phyloP scores from a whole-genome alignment of 2,329 filamentous ascomycete genomes.

The Venturia carpophila region DNA sequence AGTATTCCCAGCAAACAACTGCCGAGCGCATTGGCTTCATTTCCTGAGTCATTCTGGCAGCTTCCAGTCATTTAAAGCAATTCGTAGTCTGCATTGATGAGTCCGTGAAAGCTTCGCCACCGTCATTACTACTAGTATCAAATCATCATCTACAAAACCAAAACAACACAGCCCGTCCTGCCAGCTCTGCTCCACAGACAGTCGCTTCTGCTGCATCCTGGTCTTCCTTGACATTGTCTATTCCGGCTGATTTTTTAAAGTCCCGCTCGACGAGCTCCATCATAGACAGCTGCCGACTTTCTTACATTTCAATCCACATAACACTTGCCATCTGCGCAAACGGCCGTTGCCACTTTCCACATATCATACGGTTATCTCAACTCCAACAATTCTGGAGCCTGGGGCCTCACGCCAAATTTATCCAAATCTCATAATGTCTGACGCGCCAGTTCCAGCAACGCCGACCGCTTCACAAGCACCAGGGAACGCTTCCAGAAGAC shows the following conservation, averaged over 20 bases:
- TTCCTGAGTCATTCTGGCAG: conserved; percentile 2
- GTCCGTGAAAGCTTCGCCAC: conserved; percentile 7
- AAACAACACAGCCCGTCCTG: conserved; percentile 11
- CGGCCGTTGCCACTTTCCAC: not conserved
- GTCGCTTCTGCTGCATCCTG: not conserved
- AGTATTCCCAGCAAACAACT: not conserved
- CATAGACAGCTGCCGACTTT: not conserved
- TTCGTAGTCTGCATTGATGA: not conserved
- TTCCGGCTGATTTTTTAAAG: conserved; percentile 3
- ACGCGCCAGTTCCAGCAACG: not conserved
- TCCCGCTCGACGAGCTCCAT: conserved; percentile 1
- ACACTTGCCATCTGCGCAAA: not conserved
- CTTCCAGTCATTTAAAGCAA: not conserved
- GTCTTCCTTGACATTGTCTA: not conserved
- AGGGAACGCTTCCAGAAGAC: not conserved
- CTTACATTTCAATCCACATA: not conserved
- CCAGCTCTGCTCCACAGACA: conserved; percentile 7
- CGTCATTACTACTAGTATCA: not conserved
- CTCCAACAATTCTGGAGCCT: not conserved
- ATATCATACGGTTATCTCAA: not conserved
- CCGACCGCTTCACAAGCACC: not conserved
- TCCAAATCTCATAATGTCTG: not conserved
- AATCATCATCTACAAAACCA: conserved; percentile 1
- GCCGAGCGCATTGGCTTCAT: not conserved
- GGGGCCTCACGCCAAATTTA: not conserved